Percentiles rank a stretch among this genome's conserved stretches.
phyloP scores from a whole-genome alignment of 2,329 filamentous ascomycete species.

The Trichoderma breve region DNA sequence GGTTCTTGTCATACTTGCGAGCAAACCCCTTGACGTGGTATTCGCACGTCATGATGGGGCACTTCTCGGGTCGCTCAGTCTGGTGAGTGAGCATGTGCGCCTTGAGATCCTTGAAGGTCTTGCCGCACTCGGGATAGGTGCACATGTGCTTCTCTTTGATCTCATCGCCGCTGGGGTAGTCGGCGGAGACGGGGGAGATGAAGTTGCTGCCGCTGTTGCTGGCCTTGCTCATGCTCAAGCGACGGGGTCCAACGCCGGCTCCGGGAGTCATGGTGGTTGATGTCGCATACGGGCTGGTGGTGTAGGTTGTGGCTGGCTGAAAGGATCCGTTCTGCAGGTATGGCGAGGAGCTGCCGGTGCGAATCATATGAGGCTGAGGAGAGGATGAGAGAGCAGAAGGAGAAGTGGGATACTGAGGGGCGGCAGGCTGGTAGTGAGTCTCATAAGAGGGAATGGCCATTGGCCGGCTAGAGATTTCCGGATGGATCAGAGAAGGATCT shows the following conservation, averaged over 20 bases:
- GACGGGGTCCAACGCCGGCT: slow-evolving; percentile 46
- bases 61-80: slow-evolving; percentile 88
- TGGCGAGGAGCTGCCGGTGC: slow-evolving; percentile 63
- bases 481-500: slow-evolving; percentile 59
- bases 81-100: slow-evolving; percentile 95
- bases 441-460: slow-evolving; percentile 50
- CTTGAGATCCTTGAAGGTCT: slow-evolving; percentile 85
- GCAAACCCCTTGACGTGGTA: slow-evolving; percentile 92
- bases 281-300: slow-evolving; percentile 54
- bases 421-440: slow-evolving; percentile 45
- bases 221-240: slow-evolving; percentile 57
- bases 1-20: slow-evolving; percentile 93
- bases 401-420: slow-evolving; percentile 52
- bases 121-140: slow-evolving; percentile 79
- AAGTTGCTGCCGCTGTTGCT: slow-evolving; percentile 48
- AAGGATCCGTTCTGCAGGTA: slow-evolving; percentile 57
- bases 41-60: slow-evolving; percentile 86
- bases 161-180: slow-evolving; percentile 61
- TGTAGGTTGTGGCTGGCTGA: slow-evolving; percentile 49
- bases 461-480: slow-evolving; percentile 49
- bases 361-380: slow-evolving; percentile 46
- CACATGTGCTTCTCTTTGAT: slow-evolving; percentile 69
- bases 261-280: slow-evolving; percentile 32
- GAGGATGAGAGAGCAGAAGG: slow-evolving; percentile 56
- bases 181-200: slow-evolving; percentile 60